Base-by-base conservation (phyloP, 2,329 filamentous ascomycete genomes). In the Penicillium psychrosexuale region DNA sequence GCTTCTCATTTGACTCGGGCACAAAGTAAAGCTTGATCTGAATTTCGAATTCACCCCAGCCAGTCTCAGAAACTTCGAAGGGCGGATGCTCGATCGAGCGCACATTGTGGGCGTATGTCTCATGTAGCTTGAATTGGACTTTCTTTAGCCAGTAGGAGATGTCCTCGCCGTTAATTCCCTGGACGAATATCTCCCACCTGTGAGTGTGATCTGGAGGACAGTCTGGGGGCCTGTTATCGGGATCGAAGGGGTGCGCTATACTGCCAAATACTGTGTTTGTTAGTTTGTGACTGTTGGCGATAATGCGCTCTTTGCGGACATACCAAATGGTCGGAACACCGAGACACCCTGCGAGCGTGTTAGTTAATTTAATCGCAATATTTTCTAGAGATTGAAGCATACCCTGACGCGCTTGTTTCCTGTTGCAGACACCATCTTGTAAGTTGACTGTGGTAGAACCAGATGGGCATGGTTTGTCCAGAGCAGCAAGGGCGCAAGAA, bases 31-130 rank as follows among this genome's bases (percentile, higher is more conserved):
- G 82, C 70, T 96, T 91, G 70, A 99, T 88, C 60, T 92, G 90
- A 67, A 99, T 95, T 72, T 94, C 91, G 77, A 99, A 99, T 76
- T 97, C 94, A 67, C 94, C 94, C 90, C 95, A 99, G 46, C 94
- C 94, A 0, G 94, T 97, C 75, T 97, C 94, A 59, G 85, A 84
- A 58, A 97, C 88, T 67, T 90, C 80, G 67, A 97, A 99, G 11
- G 80, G 91, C 68, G 89, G 84, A 57, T 84, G 84, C 67, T 96
- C 92, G 67, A 94, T 80, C 71, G 88, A 96, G 64, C 94, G 88
- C 22, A 94, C 83, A 54, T 89, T 89, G 73, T 97, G 96, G 28
- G 91, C 87, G 72, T 97, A 97, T 9, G 93, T 97, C 74, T 97
- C 92, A 80, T 97, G 93, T 15, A 99, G 84, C 75, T 97, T 97